phyloP scores from a whole-genome alignment of 148 eudicot species.

The Pharnaceum exiguum region DNA sequence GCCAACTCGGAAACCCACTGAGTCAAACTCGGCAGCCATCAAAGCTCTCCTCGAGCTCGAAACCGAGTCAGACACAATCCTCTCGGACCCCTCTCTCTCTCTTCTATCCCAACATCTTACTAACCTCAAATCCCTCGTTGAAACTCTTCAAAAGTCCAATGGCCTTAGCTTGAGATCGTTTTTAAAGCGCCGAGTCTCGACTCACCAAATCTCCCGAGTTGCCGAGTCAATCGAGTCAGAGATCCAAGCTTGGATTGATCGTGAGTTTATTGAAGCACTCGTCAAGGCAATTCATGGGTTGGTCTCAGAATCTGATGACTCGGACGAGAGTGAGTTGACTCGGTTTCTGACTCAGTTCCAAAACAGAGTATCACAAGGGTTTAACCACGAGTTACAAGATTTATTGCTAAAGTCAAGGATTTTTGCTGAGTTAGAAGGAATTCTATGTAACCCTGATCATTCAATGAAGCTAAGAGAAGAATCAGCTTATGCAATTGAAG shows the following conservation, averaged over 20 bases:
- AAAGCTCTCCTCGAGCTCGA: conserved; percentile 73
- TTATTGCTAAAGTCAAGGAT: conserved; percentile 49
- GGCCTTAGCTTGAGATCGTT: conserved; percentile 41
- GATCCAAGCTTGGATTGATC: conserved; percentile 82
- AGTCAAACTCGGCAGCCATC: conserved; percentile 55
- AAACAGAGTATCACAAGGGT: conserved; percentile 46
- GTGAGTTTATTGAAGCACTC: conserved; percentile 48
- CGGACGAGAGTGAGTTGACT: conserved; percentile 21
- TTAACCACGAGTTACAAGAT: conserved; percentile 61
- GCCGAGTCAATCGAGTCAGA: conserved; percentile 69
- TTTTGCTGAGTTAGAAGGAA: conserved; percentile 35
- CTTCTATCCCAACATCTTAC: conserved; percentile 64
- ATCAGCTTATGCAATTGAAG: conserved; percentile 38
- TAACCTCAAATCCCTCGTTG: conserved; percentile 40
- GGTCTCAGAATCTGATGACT: neutral
- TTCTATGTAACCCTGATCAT: conserved; percentile 29
- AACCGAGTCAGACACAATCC: conserved; percentile 50
- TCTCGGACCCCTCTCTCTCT: conserved; percentile 52
- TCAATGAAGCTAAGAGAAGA: conserved; percentile 42
- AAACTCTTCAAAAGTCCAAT: conserved; percentile 21
- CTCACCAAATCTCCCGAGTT: conserved; percentile 63
- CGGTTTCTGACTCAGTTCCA: conserved; percentile 27
- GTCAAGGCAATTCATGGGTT: conserved; percentile 23
- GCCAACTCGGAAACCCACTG: conserved; percentile 12
- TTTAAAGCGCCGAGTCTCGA: conserved; percentile 41